Evolutionary conservation across 2,329 filamentous ascomycete genomes (phyloP).

Genomic region (Alternaria sp.): DNA sequence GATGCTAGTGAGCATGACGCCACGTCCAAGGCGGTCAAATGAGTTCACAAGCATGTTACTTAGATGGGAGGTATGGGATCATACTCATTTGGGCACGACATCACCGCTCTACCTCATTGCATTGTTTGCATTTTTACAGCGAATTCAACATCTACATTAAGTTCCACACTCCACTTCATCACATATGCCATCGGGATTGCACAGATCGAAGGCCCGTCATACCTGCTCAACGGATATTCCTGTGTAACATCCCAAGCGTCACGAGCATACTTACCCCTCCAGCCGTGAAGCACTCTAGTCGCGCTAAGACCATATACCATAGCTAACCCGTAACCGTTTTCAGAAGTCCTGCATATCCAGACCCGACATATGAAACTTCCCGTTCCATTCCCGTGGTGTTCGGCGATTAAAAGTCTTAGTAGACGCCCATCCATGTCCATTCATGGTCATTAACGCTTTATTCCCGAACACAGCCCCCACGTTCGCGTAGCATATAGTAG

Average conservation of each 20-base stretch:
- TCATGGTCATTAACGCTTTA: no score
- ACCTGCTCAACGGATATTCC: background rate
- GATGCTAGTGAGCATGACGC: slow-evolving; percentile 40
- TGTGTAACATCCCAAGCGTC: background rate
- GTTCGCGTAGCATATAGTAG: no score
- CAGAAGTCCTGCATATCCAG: no score
- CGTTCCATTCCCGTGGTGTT: background rate
- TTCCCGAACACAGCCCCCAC: no score
- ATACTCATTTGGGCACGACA: background rate
- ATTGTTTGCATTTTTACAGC: background rate
- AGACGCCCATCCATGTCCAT: background rate
- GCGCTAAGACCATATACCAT: background rate
- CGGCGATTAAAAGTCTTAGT: background rate
- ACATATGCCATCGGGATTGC: background rate
- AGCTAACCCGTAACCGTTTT: background rate
- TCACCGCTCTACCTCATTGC: background rate
- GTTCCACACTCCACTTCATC: background rate
- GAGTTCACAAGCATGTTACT: background rate
- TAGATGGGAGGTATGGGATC: background rate
- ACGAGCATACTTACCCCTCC: background rate
- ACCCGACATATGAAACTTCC: fast-evolving
- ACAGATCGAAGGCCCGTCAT: no score
- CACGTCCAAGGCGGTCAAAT: slow-evolving; percentile 21
- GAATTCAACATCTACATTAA: background rate
- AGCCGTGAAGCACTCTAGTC: no score